Conservation (phyloP, 257 asterid species). For the Gentiana dahurica region DNA sequence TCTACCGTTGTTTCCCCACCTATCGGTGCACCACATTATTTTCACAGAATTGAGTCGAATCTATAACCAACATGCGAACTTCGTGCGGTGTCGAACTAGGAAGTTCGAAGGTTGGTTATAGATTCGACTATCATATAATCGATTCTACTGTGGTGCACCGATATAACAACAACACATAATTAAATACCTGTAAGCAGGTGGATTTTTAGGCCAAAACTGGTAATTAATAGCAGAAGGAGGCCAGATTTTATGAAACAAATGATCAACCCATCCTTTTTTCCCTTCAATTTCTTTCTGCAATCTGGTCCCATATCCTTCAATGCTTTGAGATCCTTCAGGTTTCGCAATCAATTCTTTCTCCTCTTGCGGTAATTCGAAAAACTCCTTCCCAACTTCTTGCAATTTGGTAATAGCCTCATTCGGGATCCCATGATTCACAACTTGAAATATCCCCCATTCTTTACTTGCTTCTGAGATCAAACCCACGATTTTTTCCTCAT, state of each 20-base stretch:
- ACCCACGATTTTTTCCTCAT: slow-evolving; percentile 12
- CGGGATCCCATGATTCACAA: slow-evolving; percentile 55
- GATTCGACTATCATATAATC: too few species aligned
- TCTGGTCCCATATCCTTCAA: slow-evolving; percentile 56
- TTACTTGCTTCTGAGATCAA: slow-evolving; percentile 27
- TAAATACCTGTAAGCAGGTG: slow-evolving; percentile 45
- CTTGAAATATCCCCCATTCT: slow-evolving; percentile 59
- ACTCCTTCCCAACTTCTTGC: slow-evolving; percentile 40
- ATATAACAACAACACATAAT: too few species aligned
- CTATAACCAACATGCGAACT: too few species aligned
- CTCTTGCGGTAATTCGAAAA: slow-evolving; percentile 39
- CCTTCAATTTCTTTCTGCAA: slow-evolving; percentile 47
- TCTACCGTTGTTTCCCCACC: too few species aligned
- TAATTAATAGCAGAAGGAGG: slow-evolving; percentile 43
- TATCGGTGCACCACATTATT: too few species aligned
- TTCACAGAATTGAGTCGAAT: too few species aligned
- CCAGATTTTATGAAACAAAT: slow-evolving; percentile 58
- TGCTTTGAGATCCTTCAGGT: slow-evolving; percentile 21
- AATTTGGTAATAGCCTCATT: slow-evolving; percentile 23
- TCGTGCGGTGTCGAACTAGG: too few species aligned
- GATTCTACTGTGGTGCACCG: too few species aligned
- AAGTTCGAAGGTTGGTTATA: too few species aligned
- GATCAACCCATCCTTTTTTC: slow-evolving; percentile 70
- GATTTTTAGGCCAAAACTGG: slow-evolving; percentile 52
- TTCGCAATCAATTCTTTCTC: slow-evolving; percentile 38